phyloP scores from a whole-genome alignment of 2,329 filamentous ascomycete genomes.

The Neurospora sp. region DNA sequence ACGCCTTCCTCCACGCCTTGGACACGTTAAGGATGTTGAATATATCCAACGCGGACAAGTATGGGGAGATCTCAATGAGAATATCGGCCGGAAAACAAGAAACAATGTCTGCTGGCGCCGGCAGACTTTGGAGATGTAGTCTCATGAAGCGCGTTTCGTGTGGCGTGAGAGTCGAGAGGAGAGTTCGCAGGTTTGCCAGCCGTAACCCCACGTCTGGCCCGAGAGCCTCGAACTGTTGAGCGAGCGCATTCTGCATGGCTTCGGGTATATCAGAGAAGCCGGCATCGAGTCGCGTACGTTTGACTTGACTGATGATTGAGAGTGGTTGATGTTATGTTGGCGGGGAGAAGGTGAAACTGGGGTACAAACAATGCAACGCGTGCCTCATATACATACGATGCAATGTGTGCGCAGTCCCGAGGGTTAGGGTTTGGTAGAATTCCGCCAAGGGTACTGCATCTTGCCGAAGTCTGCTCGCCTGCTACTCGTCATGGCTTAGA shows the following conservation, averaged over 20 bases:
- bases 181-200: not conserved
- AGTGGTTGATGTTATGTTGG: not conserved
- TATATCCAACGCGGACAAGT: conserved; percentile 4
- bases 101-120: conserved; percentile 7
- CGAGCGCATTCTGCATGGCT: not conserved
- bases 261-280: not conserved
- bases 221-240: conserved; percentile 4
- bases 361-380: not conserved
- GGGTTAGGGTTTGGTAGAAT: not conserved
- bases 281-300: not conserved
- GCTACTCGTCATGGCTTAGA: not conserved
- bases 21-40: conserved; percentile 5
- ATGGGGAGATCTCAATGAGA: conserved; percentile 2
- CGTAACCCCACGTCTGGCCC: conserved; percentile 17
- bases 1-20: conserved; percentile 6
- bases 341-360: not conserved
- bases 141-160: conserved; percentile 4
- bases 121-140: conserved; percentile 1
- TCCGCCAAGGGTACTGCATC: not conserved
- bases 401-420: not conserved
- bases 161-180: conserved; percentile 1
- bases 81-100: conserved; percentile 5
- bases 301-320: not conserved
- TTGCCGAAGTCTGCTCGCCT: not conserved
- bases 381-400: not conserved